Conservation (phyloP, 2,329 filamentous ascomycete genomes). For the Stemphylium beticola region DNA sequence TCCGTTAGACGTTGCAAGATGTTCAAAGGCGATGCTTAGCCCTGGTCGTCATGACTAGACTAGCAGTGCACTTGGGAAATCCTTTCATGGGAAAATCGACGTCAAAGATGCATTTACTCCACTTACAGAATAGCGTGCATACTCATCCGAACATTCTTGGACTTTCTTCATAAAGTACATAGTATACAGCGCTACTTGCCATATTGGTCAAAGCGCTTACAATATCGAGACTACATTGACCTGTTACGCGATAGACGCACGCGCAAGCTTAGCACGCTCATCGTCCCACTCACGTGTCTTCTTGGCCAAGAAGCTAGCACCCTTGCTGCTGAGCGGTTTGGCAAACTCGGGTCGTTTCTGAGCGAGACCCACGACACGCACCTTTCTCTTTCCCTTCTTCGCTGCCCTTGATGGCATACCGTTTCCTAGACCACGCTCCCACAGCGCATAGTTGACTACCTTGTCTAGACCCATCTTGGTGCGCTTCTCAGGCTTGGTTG, state of each 20-base stretch:
- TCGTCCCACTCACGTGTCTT: constrained; percentile 5
- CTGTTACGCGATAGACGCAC: neutral
- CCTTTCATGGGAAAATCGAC: too few species aligned
- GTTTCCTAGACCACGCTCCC: constrained; percentile 23
- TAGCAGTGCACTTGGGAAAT: too few species aligned
- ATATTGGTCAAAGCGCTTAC: too few species aligned
- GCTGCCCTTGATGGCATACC: neutral
- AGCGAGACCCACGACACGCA: constrained; percentile 3
- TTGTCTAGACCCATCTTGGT: constrained; percentile 77
- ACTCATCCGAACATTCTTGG: neutral
- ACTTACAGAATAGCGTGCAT: neutral
- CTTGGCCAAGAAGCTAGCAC: constrained; percentile 11
- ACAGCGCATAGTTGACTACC: constrained; percentile 74
- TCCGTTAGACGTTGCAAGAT: too few species aligned
- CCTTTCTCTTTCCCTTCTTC: constrained; percentile 2
- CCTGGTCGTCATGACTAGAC: too few species aligned
- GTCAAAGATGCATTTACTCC: too few species aligned
- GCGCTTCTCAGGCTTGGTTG: constrained; percentile 76
- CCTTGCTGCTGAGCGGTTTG: constrained; percentile 17
- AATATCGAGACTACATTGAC: neutral
- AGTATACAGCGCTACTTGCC: constrained; percentile 2
- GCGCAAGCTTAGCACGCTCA: neutral
- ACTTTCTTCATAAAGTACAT: constrained; percentile 3
- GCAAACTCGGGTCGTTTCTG: constrained; percentile 10
- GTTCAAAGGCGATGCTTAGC: too few species aligned